Conservation (phyloP, 179 eudicot species). For the Camellia oleifera region DNA sequence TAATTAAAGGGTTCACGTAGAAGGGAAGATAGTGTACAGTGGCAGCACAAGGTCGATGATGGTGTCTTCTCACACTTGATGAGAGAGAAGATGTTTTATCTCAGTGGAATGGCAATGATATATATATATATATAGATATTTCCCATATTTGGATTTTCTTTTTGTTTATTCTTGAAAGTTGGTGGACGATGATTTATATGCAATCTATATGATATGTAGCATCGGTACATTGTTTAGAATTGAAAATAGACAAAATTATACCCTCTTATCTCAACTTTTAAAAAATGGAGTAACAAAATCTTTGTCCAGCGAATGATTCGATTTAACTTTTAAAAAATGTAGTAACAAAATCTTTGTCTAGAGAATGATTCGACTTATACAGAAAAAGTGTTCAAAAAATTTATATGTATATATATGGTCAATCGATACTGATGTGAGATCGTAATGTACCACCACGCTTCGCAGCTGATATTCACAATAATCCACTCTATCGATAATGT, state of each 20-base stretch:
- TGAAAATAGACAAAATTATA: background rate
- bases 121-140: no score
- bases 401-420: no score
- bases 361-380: no score
- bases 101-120: background rate
- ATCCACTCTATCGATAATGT: no score
- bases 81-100: background rate
- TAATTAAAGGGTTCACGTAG: background rate
- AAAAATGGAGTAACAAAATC: background rate
- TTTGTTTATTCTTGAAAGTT: background rate
- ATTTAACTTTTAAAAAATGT: no score
- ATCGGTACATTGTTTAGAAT: background rate
- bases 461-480: no score
- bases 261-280: background rate
- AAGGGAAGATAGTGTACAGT: conserved; percentile 12
- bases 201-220: background rate
- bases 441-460: no score
- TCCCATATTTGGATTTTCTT: background rate
- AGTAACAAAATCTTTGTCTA: no score
- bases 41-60: background rate
- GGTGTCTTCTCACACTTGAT: background rate
- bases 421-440: no score
- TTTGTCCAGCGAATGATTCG: no score
- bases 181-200: background rate
- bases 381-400: no score